These are phyloP conservation scores for Acmispon strigosus DNA, from an alignment of 306 rosid species.

Conservation along the genomic window DNA sequence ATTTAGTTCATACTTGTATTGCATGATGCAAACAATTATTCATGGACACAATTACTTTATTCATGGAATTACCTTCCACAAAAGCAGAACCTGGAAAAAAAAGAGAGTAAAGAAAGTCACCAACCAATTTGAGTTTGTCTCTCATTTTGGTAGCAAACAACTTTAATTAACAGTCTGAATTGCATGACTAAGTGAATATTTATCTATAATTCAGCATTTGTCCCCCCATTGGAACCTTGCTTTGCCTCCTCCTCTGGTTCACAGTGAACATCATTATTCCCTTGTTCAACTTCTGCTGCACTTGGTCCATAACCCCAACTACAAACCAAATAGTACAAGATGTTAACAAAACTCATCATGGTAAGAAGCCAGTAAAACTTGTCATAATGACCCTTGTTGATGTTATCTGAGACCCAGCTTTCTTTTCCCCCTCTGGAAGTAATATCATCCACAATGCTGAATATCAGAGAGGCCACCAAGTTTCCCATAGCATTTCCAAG, in stretches of 20 bases:
- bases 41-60: not conserved
- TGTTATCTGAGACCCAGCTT: slow-evolving; percentile 51
- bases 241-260: too few species aligned
- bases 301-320: slow-evolving; percentile 62
- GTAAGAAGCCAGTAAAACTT: slow-evolving; percentile 51
- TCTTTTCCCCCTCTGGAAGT: slow-evolving; percentile 54
- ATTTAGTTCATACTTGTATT: too few species aligned
- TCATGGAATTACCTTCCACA: not conserved
- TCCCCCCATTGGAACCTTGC: too few species aligned
- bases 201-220: not conserved
- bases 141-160: not conserved
- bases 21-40: too few species aligned
- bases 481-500: slow-evolving; percentile 48
- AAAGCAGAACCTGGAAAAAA: not conserved
- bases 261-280: too few species aligned
- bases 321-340: slow-evolving; percentile 37
- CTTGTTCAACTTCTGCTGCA: too few species aligned
- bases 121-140: not conserved
- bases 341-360: slow-evolving; percentile 23
- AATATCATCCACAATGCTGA: slow-evolving; percentile 27
- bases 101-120: not conserved
- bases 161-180: not conserved
- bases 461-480: slow-evolving; percentile 31
- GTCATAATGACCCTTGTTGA: slow-evolving; percentile 50
- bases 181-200: not conserved